Evolutionary conservation across 768 basidiomycete genomes (phyloP).

Genomic region (Panellus pusillus): DNA sequence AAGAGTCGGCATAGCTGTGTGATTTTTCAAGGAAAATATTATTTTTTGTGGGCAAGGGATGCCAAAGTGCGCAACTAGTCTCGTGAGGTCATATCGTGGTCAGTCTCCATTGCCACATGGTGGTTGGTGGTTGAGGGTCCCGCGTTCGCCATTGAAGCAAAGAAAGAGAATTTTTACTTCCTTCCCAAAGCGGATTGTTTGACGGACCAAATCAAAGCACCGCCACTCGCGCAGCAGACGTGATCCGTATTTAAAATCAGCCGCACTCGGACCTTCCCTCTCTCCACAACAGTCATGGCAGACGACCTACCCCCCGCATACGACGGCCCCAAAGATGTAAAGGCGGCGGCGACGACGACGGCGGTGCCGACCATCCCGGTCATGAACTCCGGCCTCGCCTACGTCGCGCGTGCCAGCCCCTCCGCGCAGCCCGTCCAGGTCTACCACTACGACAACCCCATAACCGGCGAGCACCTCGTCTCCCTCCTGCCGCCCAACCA

Average conservation of each 20-base stretch:
- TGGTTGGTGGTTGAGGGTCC: slow-evolving; percentile 29
- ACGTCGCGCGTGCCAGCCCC: slow-evolving; percentile 29
- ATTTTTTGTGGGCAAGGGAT: slow-evolving; percentile 26
- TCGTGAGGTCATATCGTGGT: slow-evolving; percentile 73
- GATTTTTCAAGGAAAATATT: slow-evolving; percentile 17
- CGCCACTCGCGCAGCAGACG: neutral
- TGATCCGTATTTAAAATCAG: neutral
- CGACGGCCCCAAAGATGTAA: slow-evolving; percentile 30
- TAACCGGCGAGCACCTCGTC: slow-evolving; percentile 54
- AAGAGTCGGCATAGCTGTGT: slow-evolving; percentile 89
- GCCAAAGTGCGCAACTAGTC: slow-evolving; percentile 72
- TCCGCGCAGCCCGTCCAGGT: slow-evolving; percentile 37
- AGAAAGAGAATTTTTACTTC: slow-evolving; percentile 10
- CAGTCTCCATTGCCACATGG: slow-evolving; percentile 18
- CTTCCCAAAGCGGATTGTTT: neutral
- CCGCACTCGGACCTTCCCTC: neutral
- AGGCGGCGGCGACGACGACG: slow-evolving; percentile 6
- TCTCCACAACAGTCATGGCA: neutral
- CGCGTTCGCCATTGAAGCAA: slow-evolving; percentile 23
- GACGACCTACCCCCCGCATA: slow-evolving; percentile 46
- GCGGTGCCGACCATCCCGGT: neutral
- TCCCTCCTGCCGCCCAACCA: slow-evolving; percentile 74
- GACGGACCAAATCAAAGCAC: neutral
- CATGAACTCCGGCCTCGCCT: slow-evolving; percentile 10
- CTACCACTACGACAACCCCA: slow-evolving; percentile 69